Percentiles rank a stretch among this genome's conserved stretches.
These are phyloP conservation scores for Chenopodium suecicum DNA, from an alignment of 148 eudicot genomes.

Conservation along the genomic window DNA sequence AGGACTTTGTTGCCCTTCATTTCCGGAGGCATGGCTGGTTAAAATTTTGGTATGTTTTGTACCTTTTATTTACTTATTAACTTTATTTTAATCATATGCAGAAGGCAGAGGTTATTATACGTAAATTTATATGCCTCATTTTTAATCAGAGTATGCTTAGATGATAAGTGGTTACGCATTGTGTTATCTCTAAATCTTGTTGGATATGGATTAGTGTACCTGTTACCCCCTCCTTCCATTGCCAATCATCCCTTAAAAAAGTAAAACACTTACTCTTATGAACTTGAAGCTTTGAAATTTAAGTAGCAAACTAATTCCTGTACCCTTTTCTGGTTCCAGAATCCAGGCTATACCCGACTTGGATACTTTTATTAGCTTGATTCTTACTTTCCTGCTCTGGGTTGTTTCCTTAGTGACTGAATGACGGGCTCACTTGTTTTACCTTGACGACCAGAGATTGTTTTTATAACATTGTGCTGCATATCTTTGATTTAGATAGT, in stretches of 20 bases:
- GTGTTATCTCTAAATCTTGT: neutral
- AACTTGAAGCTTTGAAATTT: neutral
- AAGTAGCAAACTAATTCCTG: neutral
- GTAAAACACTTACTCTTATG: neutral
- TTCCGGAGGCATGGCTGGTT: constrained; percentile 95
- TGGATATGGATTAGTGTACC: neutral
- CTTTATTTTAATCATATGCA: neutral
- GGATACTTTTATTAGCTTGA: neutral
- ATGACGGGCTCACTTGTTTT: neutral
- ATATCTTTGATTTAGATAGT: neutral
- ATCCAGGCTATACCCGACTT: neutral
- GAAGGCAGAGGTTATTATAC: neutral
- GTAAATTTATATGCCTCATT: neutral
- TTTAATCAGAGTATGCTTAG: neutral
- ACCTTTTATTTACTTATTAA: neutral
- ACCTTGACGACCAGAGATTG: neutral
- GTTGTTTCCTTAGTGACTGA: neutral
- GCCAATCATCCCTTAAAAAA: neutral
- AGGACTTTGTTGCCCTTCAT: constrained; percentile 84
- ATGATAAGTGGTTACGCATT: neutral
- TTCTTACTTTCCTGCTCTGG: neutral
- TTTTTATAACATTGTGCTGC: neutral
- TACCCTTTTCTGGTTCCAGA: neutral
- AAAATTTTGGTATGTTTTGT: constrained; percentile 75
- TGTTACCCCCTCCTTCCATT: neutral